Conservation (phyloP, 306 rosid genomes). For the Calophaca sinica region DNA sequence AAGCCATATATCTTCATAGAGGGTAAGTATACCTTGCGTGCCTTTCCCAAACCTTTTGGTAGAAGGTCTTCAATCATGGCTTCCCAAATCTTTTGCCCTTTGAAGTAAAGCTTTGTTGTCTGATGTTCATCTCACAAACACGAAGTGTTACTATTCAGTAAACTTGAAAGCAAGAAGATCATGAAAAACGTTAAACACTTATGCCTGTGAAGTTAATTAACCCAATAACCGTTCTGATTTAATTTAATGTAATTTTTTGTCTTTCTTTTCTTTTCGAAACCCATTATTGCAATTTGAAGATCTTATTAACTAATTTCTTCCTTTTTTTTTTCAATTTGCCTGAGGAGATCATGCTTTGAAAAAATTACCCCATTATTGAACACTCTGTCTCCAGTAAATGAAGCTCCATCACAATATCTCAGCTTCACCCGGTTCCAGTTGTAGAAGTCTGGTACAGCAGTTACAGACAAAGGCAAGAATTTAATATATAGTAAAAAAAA, state of each 20-base stretch:
- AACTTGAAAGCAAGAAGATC: not conserved
- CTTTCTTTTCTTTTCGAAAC: not conserved
- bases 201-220: not conserved
- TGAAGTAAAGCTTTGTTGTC: constrained; percentile 88
- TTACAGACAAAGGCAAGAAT: constrained; percentile 19
- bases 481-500: not conserved
- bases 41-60: constrained; percentile 80
- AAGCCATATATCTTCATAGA: not conserved
- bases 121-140: constrained; percentile 56
- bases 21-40: constrained; percentile 64
- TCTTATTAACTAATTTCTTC: not conserved
- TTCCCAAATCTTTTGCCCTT: constrained; percentile 95
- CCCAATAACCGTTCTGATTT: no score
- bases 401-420: constrained; percentile 97
- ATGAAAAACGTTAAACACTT: not conserved
- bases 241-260: no score
- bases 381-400: constrained; percentile 77
- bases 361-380: constrained; percentile 74
- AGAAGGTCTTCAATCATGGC: constrained; percentile 89
- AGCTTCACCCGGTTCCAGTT: constrained; percentile 98
- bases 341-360: not conserved
- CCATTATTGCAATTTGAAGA: no score
- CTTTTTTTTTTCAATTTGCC: not conserved
- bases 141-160: constrained; percentile 19
- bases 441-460: constrained; percentile 77